Evolutionary conservation across 202 grass and related monocot genomes (phyloP), one percentile per base, ranked within the genome.

Genomic region (Elaeis oleifera): DNA sequence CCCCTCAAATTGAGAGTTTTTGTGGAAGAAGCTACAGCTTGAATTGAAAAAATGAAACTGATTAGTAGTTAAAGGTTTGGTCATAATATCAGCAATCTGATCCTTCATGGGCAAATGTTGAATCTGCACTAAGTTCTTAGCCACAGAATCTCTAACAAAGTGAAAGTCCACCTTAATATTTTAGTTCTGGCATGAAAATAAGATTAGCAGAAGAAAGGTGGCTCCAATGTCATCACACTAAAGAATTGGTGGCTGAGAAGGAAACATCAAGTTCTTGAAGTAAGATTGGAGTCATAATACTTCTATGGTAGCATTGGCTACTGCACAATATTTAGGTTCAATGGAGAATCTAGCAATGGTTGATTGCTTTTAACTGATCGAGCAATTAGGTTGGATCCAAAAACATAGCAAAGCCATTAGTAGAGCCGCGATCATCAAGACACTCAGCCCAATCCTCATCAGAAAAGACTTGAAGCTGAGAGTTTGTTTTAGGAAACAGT

Each of bases 141-240:
- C 24, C 24, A 25, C 24, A 3, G 1, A 25, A 25, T 25, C 24
- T 25, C 24, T 2, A 25, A 25, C 24, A 25, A 25, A 25, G 20
- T 25, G 24, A 25, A 25, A 25, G 3, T 25, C 1, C 3, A 25
- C 24, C 3, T 2, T 3, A 25, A 25, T 25, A 25, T 25, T 25
- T 25, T 25, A 25, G 3, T 25, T 25, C 24, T 25, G 24, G 1
- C 24, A 25, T 25, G 24, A 25, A 25, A 25, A 25, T 25, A 25
- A 1, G 24, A 25, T 25, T 25, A 25, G 24, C 3, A 25, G 24
- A 25, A 25, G 24, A 25, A 25, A 25, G 1, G 24, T 25, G 1
- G 61, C 61, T 39, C 29, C n/a, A 15, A 64, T 14, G 4, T 64
- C 50, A 64, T 64, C 61, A 44, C 61, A 64, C 29, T 5, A 64